phyloP scores from a whole-genome alignment of 192 early-diverging fungal species.

The Coemansia furcata region DNA sequence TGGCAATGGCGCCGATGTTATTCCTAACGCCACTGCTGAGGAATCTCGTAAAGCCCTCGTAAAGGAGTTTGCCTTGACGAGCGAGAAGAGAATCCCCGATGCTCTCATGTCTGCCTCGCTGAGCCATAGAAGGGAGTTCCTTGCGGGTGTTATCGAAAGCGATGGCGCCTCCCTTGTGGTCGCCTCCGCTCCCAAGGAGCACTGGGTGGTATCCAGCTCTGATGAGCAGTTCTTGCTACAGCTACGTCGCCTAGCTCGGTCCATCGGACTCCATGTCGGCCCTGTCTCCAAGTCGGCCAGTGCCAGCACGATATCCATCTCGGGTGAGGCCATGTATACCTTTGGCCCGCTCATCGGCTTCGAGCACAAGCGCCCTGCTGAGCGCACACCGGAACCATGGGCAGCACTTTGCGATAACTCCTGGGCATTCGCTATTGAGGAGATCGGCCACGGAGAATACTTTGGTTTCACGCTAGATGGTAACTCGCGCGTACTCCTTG shows the following conservation, averaged over 20 bases:
- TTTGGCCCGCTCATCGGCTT: background rate
- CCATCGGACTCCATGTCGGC: conserved; percentile 28
- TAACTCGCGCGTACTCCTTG: conserved; percentile 56
- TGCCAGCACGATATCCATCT: conserved; percentile 13
- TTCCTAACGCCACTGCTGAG: background rate
- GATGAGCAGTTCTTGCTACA: conserved; percentile 9
- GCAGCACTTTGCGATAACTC: conserved; percentile 8
- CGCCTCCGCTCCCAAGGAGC: background rate
- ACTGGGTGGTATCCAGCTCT: conserved; percentile 13
- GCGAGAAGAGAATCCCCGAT: conserved; percentile 18
- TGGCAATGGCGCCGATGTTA: background rate
- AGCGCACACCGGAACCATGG: conserved; percentile 4
- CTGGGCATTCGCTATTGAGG: conserved; percentile 47
- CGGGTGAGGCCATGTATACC: conserved; percentile 19
- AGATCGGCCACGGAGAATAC: conserved; percentile 44
- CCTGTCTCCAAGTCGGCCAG: background rate
- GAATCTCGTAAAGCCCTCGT: background rate
- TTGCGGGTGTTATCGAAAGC: conserved; percentile 40
- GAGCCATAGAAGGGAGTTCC: conserved; percentile 31
- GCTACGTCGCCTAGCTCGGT: conserved; percentile 33
- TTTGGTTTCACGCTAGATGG: conserved; percentile 58
- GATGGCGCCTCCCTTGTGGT: background rate
- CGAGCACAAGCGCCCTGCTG: conserved; percentile 16
- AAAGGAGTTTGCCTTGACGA: background rate
- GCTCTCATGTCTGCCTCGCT: conserved; percentile 31